Evolutionary conservation across 306 rosid genomes (phyloP).

Genomic region (Castanea sativa): DNA sequence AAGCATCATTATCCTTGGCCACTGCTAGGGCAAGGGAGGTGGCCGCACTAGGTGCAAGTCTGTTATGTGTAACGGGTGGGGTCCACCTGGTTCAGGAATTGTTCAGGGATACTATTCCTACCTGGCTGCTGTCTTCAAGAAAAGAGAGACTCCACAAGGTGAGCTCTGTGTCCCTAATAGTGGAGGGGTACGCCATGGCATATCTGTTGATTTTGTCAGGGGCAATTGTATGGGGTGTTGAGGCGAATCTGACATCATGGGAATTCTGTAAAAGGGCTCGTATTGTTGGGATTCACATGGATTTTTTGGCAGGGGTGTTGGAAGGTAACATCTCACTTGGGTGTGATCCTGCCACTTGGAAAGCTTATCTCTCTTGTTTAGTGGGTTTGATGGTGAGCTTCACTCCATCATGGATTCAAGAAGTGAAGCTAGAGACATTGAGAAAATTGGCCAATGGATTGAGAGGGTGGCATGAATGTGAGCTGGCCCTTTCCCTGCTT

Average conservation of each 20-base stretch:
- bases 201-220: slow-evolving; percentile 55
- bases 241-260: slow-evolving; percentile 40
- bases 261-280: slow-evolving; percentile 42
- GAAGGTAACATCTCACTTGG: slow-evolving; percentile 62
- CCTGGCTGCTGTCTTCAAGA: slow-evolving; percentile 56
- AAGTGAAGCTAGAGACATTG: slow-evolving; percentile 53
- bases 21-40: slow-evolving; percentile 54
- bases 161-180: slow-evolving; percentile 29
- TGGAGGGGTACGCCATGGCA: slow-evolving; percentile 75
- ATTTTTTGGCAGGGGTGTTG: slow-evolving; percentile 64
- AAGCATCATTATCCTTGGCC: slow-evolving; percentile 49
- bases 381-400: slow-evolving; percentile 58
- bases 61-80: slow-evolving; percentile 60
- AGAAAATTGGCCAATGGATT: slow-evolving; percentile 53
- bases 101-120: slow-evolving; percentile 67
- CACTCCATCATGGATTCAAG: slow-evolving; percentile 60
- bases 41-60: slow-evolving; percentile 67
- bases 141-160: slow-evolving; percentile 32
- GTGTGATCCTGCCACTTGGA: slow-evolving; percentile 66
- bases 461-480: slow-evolving; percentile 62
- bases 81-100: slow-evolving; percentile 60
- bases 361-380: slow-evolving; percentile 59
- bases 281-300: slow-evolving; percentile 52
- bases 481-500: slow-evolving; percentile 64
- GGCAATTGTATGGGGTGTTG: slow-evolving; percentile 61